Percentiles rank a stretch among this genome's conserved stretches.
Evolutionary conservation across 768 basidiomycete species (phyloP).

Genomic region (Lentinula guzmanii): DNA sequence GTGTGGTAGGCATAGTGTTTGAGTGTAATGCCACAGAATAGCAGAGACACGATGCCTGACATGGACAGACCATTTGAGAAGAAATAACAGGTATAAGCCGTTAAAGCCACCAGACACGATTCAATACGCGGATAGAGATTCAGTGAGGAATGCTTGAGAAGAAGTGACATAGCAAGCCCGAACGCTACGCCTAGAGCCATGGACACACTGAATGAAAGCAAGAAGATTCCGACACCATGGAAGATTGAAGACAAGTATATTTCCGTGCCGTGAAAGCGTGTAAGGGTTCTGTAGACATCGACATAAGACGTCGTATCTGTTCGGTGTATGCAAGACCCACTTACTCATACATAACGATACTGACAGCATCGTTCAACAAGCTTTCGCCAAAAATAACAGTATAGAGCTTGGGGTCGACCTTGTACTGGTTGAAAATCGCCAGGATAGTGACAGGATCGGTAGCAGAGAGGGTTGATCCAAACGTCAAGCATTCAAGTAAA

Average conservation of each 20-base stretch:
- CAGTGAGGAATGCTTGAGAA: slow-evolving; percentile 91
- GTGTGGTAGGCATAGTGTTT: slow-evolving; percentile 99
- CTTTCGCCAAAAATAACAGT: slow-evolving; percentile 97
- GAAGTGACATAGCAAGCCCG: slow-evolving; percentile 84
- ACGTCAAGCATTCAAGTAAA: slow-evolving; percentile 89
- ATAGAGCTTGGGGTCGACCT: slow-evolving; percentile 97
- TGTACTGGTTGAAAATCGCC: slow-evolving; percentile 97
- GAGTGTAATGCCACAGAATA: slow-evolving; percentile 98
- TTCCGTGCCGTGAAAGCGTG: slow-evolving; percentile 86
- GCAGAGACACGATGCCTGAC: slow-evolving; percentile 94
- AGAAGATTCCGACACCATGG: slow-evolving; percentile 96
- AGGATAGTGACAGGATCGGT: slow-evolving; percentile 98
- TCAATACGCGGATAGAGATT: slow-evolving; percentile 88
- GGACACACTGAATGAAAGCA: slow-evolving; percentile 90
- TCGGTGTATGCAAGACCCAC: slow-evolving; percentile 25
- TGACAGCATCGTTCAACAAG: slow-evolving; percentile 96
- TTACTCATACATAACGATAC: slow-evolving; percentile 99
- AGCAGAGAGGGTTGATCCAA: slow-evolving; percentile 94
- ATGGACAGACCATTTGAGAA: slow-evolving; percentile 95
- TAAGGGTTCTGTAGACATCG: slow-evolving; percentile 60
- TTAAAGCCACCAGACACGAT: slow-evolving; percentile 91
- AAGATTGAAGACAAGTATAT: slow-evolving; percentile 86
- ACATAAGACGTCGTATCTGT: neutral
- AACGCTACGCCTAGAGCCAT: slow-evolving; percentile 92
- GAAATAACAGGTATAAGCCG: slow-evolving; percentile 97